Conservation (phyloP, 306 rosid genomes). For the Prosopis cineraria region DNA sequence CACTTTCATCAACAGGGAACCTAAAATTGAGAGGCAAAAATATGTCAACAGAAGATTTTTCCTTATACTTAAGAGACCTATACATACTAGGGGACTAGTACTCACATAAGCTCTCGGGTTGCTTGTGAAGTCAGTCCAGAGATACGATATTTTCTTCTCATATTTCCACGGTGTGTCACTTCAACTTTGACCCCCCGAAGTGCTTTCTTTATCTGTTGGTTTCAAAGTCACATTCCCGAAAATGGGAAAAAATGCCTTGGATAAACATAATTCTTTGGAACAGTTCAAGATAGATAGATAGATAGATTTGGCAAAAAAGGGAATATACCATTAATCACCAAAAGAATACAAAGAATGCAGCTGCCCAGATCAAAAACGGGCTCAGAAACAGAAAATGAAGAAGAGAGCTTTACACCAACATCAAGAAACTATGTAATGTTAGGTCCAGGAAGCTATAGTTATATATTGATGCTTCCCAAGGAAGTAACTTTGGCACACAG, state of each 20-base stretch:
- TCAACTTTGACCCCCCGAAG: conserved; percentile 78
- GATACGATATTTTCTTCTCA: conserved; percentile 77
- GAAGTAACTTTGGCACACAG: neutral
- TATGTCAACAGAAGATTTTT: conserved; percentile 13
- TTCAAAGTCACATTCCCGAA: neutral
- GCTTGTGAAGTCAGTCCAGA: conserved; percentile 72
- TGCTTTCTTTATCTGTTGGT: conserved; percentile 63
- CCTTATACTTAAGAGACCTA: neutral
- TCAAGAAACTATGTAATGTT: no score
- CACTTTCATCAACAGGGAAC: conserved; percentile 91
- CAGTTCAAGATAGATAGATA: neutral
- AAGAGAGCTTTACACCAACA: no score
- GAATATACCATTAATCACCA: no score
- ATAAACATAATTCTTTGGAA: neutral
- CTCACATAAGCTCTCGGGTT: conserved; percentile 67
- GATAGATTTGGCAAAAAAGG: no score
- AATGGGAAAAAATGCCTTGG: neutral
- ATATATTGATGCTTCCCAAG: neutral
- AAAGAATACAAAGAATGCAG: no score
- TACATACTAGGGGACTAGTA: neutral
- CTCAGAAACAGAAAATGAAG: no score
- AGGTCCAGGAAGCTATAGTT: no score
- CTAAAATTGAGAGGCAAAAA: conserved; percentile 42
- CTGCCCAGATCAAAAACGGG: no score
- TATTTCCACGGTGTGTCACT: conserved; percentile 74